Evolutionary conservation across 805 yeast species (phyloP).

Genomic region (Lachancea sp.): DNA sequence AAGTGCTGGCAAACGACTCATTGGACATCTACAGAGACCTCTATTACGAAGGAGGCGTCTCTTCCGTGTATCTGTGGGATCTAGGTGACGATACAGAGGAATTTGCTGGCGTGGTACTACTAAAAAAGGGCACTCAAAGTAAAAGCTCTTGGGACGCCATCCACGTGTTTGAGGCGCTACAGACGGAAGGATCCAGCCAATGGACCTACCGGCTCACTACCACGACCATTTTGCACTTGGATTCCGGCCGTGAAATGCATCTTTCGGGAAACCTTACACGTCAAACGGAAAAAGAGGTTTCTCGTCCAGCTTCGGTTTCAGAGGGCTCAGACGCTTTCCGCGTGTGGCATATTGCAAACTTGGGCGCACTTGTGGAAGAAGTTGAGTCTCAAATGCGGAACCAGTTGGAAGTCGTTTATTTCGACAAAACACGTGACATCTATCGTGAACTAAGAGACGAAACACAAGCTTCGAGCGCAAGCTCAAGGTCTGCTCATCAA

Average conservation of each 20-base stretch:
- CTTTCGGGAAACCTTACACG: slow-evolving; percentile 83
- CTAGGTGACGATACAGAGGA: slow-evolving; percentile 46
- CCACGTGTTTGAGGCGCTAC: slow-evolving; percentile 77
- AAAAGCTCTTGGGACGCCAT: slow-evolving; percentile 83
- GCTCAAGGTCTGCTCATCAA: slow-evolving; percentile 29
- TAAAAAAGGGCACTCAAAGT: slow-evolving; percentile 51
- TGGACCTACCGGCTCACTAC: slow-evolving; percentile 71
- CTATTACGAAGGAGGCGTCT: slow-evolving; percentile 91
- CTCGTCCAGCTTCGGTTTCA: slow-evolving; percentile 28
- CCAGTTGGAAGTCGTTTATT: slow-evolving; percentile 85
- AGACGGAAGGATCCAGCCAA: slow-evolving; percentile 19
- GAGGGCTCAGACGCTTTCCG: not conserved
- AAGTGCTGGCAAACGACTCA: slow-evolving; percentile 77
- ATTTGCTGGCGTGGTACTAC: slow-evolving; percentile 86
- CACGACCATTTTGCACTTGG: slow-evolving; percentile 75
- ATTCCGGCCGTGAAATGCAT: slow-evolving; percentile 34
- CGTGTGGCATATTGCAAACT: slow-evolving; percentile 61
- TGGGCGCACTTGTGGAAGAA: slow-evolving; percentile 83
- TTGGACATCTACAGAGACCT: slow-evolving; percentile 89
- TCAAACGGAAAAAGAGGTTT: slow-evolving; percentile 56
- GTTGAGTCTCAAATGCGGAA: slow-evolving; percentile 82
- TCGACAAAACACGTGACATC: slow-evolving; percentile 89
- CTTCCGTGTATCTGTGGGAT: slow-evolving; percentile 91
- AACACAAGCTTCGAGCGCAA: slow-evolving; percentile 15
- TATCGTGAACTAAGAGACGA: slow-evolving; percentile 58